phyloP scores from a whole-genome alignment of 2,329 filamentous ascomycete species.

The Thielaviopsis euricoi region DNA sequence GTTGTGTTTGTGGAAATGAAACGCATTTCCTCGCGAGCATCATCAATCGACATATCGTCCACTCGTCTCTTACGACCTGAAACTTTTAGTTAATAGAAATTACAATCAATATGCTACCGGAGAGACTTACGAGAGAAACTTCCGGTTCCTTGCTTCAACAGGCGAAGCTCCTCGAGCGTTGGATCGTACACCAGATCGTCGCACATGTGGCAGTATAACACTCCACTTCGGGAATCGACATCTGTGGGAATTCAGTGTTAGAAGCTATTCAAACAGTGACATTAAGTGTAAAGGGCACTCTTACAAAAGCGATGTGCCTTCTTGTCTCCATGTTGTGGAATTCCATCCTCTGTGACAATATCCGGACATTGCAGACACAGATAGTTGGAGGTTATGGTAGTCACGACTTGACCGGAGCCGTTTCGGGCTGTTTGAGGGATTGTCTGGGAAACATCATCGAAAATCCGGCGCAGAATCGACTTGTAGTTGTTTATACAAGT shows the following conservation, averaged over 20 bases:
- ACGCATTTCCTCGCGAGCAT: conserved; percentile 53
- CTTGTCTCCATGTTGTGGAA: conserved; percentile 48
- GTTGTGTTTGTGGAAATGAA: conserved; percentile 67
- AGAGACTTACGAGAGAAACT: conserved; percentile 41
- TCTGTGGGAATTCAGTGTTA: conserved; percentile 31
- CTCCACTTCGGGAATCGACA: conserved; percentile 60
- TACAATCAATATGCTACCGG: neutral
- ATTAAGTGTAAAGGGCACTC: conserved; percentile 14
- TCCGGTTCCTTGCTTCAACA: conserved; percentile 52
- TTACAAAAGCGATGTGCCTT: conserved; percentile 61
- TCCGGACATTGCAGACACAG: conserved; percentile 58
- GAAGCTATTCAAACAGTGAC: conserved; percentile 2
- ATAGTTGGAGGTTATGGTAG: conserved; percentile 50
- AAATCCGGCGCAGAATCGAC: conserved; percentile 51
- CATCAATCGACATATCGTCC: conserved; percentile 51
- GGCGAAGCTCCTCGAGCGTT: conserved; percentile 57
- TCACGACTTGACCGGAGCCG: conserved; percentile 37
- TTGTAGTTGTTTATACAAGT: conserved; percentile 57
- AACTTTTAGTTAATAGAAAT: conserved; percentile 8
- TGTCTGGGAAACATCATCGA: conserved; percentile 43
- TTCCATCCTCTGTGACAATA: conserved; percentile 49
- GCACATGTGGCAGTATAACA: conserved; percentile 66
- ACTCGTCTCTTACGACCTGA: conserved; percentile 57
- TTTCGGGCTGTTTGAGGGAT: conserved; percentile 49
- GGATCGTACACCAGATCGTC: conserved; percentile 73